Evolutionary conservation across 2,329 filamentous ascomycete genomes (phyloP), one percentile per base, ranked within the genome.

Genomic region (Orbilia ellipsospora): DNA sequence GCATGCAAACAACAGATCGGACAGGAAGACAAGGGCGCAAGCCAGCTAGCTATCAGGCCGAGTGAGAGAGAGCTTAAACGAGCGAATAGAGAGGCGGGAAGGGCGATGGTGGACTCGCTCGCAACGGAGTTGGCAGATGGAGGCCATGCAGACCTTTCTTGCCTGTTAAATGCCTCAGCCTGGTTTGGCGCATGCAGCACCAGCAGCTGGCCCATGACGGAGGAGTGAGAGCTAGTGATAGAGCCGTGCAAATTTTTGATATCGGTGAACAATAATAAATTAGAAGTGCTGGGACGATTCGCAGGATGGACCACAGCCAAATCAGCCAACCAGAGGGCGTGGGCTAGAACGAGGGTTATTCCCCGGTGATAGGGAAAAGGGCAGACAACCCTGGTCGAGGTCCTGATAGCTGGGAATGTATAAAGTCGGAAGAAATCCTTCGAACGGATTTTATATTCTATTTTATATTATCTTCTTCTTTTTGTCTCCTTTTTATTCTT

Each of bases 161-260:
- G 57, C 70, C 70, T 63, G 67, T 68, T 74, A 74, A 75, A 75
- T 75, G 72, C 72, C 72, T 75, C 72, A 75, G 72, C 64, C 57
- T 48, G 52, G 70, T 67, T 65, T 60, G 61, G 50, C 51, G 50
- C 67, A 70, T 66, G 70, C 70, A 63, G 70, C 61, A 36, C 2
- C 31, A 36, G 31, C 31, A 36, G 31, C 31, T 59, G 28, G 31
- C 10, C 44, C 44, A 48, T 48, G 44, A 48, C 44, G 15, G 31
- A 36, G 5, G 6, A 12, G 44, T 48, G 44, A 48, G 20, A 13
- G 50, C 50, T 20, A n/a, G n/a, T 8, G 50, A 18, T 20, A 20
- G 12, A 10, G 12, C 7, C 26, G 5, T 36, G 31, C 31, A 36
- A 36, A 36, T 36, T 36, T 36, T 36, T 6, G 31, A 6, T 36